Evolutionary conservation across 768 basidiomycete genomes (phyloP), one percentile per base, ranked within the genome.

Genomic region (Lyophyllum semitale): DNA sequence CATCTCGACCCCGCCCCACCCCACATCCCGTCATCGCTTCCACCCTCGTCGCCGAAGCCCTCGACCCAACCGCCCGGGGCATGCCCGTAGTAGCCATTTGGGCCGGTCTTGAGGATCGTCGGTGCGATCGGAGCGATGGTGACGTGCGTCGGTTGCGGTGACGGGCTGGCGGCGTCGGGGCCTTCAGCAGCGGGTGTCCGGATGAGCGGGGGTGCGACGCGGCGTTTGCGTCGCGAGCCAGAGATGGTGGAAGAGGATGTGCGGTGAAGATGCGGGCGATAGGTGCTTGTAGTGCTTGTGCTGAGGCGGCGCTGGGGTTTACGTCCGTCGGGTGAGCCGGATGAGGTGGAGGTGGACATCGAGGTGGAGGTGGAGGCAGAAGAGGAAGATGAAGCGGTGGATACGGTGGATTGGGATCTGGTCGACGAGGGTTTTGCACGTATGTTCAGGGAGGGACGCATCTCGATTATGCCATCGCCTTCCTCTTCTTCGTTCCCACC

Each of bases 41-140:
- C 76, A 8, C 73, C 73, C 40, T 79, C 77, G 50, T 81, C 78
- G 4, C 78, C 76, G 47, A 80, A 77, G 2, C 77, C 71, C 53
- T 80, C 78, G n/a, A 70, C 66, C 80, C 81, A 81, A 6, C 57
- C 66, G 9, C 62, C 65, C 7, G 67, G 72, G 25, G 73, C 71
- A 15, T 73, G 71, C 54, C 66, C 69, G 6, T 63, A 63, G 48
- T 83, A 80, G 6, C 77, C 80, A 11, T 78, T 73, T 1, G 80
- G 76, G 9, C 77, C 82, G 17, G 91, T 91, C 76, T 98, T 99
- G 60, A 98, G 79, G 43, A 91, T 81, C 4, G 97, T 95, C 8
- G 84, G 83, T 27, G 81, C 77, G 55, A 81, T 81, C 12, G 73
- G 78, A 17, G 73, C 80, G 58, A 79, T 81, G 20, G 72, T 79